phyloP scores from a whole-genome alignment of 2,329 filamentous ascomycete genomes.

The Aspergillus sp. region DNA sequence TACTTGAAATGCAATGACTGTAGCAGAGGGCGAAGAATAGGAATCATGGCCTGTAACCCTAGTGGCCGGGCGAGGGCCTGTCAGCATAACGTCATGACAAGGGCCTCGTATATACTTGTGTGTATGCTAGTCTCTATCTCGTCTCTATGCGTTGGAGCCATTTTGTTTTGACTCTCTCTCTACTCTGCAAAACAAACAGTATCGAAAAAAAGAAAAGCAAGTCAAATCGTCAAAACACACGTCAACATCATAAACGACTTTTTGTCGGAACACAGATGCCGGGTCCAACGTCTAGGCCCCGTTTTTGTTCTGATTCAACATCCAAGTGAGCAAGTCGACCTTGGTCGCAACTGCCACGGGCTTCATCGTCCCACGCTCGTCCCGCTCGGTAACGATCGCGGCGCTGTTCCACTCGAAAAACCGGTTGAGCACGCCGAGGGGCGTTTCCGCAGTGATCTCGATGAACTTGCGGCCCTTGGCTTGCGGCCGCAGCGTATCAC shows the following conservation, averaged over 20 bases:
- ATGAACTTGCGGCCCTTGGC: slow-evolving; percentile 63
- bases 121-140: no score
- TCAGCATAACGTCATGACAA: no score
- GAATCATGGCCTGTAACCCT: no score
- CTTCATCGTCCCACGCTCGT: slow-evolving; percentile 53
- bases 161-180: no score
- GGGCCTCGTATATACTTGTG: no score
- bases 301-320: slow-evolving; percentile 57
- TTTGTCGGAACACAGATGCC: no score
- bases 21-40: no score
- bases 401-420: slow-evolving; percentile 99
- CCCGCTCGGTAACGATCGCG: slow-evolving; percentile 79
- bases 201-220: not conserved
- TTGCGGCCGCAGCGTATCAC: slow-evolving; percentile 27
- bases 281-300: not conserved
- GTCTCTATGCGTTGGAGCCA: no score
- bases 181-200: no score
- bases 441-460: slow-evolving; percentile 87
- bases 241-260: not conserved
- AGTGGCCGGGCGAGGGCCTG: no score
- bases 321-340: slow-evolving; percentile 86
- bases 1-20: no score
- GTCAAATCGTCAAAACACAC: not conserved
- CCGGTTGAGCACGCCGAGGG: slow-evolving; percentile 69
- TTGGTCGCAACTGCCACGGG: slow-evolving; percentile 90